These are phyloP conservation scores for Nicotiana noctiflora DNA, from an alignment of 257 asterid species.

Conservation along the genomic window DNA sequence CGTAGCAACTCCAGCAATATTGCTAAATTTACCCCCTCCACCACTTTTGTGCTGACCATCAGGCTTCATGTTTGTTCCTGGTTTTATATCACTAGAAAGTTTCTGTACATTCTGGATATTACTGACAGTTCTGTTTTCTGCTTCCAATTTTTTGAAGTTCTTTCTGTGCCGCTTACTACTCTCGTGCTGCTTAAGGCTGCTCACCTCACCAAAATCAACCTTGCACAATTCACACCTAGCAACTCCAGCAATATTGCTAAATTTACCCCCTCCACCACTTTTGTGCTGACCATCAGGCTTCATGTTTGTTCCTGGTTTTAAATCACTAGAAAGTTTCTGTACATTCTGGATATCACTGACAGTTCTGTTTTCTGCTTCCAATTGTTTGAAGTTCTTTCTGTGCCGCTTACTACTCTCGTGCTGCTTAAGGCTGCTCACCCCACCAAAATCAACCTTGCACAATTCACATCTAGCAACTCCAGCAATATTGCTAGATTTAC, in stretches of 20 bases:
- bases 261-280: background rate
- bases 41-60: too few relatives aligned
- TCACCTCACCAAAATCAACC: constrained; percentile 14
- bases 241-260: background rate
- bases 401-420: constrained; percentile 29
- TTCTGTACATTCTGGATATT: background rate
- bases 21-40: too few relatives aligned
- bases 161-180: constrained; percentile 26
- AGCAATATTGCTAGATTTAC: background rate
- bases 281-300: background rate
- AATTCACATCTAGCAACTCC: constrained; percentile 20
- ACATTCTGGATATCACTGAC: background rate
- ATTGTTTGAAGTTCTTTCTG: constrained; percentile 15
- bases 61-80: too few relatives aligned
- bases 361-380: constrained; percentile 1
- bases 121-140: background rate
- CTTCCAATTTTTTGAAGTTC: constrained; percentile 16
- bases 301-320: background rate
- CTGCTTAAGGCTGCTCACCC: constrained; percentile 13
- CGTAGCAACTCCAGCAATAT: too few relatives aligned
- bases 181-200: constrained; percentile 18
- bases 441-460: constrained; percentile 18
- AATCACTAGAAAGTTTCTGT: constrained; percentile 5
- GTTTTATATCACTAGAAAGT: too few relatives aligned
- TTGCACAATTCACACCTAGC: constrained; percentile 27